Evolutionary conservation across 805 yeast species (phyloP), one percentile per base, ranked within the genome.

Genomic region (Saccharomycopsis malanga): DNA sequence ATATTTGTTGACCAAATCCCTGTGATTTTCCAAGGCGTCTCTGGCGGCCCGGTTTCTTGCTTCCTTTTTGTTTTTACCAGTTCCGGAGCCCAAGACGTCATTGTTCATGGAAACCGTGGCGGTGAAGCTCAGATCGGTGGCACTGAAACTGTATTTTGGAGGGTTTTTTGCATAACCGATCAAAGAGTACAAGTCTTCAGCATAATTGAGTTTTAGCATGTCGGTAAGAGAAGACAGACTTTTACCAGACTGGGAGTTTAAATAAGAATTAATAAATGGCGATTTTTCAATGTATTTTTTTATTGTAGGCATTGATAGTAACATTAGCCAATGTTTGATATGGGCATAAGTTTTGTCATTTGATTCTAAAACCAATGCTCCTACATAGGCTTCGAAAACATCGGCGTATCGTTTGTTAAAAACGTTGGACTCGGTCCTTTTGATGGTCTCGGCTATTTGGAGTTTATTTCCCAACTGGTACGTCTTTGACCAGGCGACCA

Each of bases 331-430:
- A 10, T 34, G 17, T 17, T 35, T 32, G 38, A 91, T 78, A 40
- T 82, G 63, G 0, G 88, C 79, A 7, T 38, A 27, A 21, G 14
- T 21, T 14, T 25, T 22, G 20, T 45, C 45, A 29, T 83, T 64
- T 0, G 88, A 79, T 18, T 45, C 46, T 4, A 41, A 18, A 4
- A 42, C 45, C 25, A 91, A 63, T 0, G 94, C 98, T 6, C 96
- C 98, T 38, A 93, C 72, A 56, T 91, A 91, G 0, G 98, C 96
- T 65, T 91, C 98, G 60, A 91, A 86, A 0, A 84, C 78, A 69
- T 91, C 98, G 0, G 98, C 96, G 57, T 74, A 74, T 3, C 85
- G 68, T 59, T 91, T 91, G 54, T 75, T 74, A 49, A 73, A 77
- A 6, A 86, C 22, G 21, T 39, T 85, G 29, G 68, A 66, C n/a